Conservation (phyloP, 148 eudicot genomes). For the Silene conica region DNA sequence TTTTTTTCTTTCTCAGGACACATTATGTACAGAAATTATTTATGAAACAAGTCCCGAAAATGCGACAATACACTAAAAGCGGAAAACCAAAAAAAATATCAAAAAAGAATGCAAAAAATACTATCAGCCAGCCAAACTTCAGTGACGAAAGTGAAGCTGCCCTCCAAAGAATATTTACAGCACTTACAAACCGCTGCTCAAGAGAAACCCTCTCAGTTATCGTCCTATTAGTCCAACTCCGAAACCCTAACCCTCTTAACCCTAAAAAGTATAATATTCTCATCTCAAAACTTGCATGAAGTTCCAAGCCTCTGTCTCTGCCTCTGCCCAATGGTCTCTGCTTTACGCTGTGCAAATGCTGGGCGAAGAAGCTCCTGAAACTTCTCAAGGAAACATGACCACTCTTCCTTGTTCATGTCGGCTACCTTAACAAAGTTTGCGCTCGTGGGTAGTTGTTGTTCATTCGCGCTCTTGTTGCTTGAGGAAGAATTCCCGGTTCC, state of each 20-base stretch:
- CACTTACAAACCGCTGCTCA: constrained; percentile 17
- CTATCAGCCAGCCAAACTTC: constrained; percentile 28
- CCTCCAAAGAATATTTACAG: constrained; percentile 67
- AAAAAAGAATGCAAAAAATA: constrained; percentile 32
- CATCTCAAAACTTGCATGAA: constrained; percentile 93
- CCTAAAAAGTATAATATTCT: constrained; percentile 6
- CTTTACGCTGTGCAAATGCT: constrained; percentile 63
- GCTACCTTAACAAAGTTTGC: constrained; percentile 74
- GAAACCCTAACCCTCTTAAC: constrained; percentile 16
- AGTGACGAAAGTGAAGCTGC: constrained; percentile 18
- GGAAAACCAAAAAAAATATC: constrained; percentile 1
- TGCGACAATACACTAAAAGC: constrained; percentile 12
- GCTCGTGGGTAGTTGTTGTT: constrained; percentile 70
- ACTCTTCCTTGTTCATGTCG: constrained; percentile 83
- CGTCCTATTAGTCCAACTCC: constrained; percentile 13
- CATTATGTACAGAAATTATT: constrained; percentile 34
- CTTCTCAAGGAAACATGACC: constrained; percentile 71
- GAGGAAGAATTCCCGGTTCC: constrained; percentile 56
- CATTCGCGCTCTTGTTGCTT: constrained; percentile 86
- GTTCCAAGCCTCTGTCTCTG: constrained; percentile 95
- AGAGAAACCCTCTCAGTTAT: constrained; percentile 19
- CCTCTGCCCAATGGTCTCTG: constrained; percentile 57
- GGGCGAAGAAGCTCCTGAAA: constrained; percentile 64
- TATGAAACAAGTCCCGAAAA: constrained; percentile 36
- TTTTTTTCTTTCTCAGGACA: constrained; percentile 15